A percentile compares a stretch with the other conserved stretches of the same genome.
These are phyloP conservation scores for Ogataea pignaliae DNA, from an alignment of 805 yeast genomes.

Conservation along the genomic window DNA sequence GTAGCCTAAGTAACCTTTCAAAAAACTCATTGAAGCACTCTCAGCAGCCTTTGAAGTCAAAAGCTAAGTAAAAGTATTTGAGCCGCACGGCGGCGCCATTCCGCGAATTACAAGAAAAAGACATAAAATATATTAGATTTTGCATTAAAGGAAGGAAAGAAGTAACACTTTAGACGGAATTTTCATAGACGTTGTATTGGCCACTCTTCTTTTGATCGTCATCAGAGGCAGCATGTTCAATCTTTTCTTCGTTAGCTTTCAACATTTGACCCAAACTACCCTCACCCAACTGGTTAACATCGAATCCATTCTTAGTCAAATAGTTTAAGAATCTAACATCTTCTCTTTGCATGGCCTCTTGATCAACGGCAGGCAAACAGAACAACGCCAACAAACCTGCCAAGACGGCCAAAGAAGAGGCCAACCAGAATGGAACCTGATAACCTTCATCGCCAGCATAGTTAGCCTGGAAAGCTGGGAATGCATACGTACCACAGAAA, in stretches of 20 bases:
- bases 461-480: conserved; percentile 70
- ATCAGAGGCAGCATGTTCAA: neutral
- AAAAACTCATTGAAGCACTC: no score
- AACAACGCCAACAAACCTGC: conserved; percentile 67
- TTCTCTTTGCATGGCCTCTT: conserved; percentile 74
- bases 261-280: conserved; percentile 23
- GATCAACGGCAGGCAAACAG: conserved; percentile 77
- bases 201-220: no score
- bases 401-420: conserved; percentile 70
- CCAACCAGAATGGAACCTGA: conserved; percentile 77
- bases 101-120: no score
- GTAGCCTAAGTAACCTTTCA: no score
- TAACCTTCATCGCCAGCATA: conserved; percentile 60
- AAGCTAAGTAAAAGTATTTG: no score
- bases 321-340: conserved; percentile 68
- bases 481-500: conserved; percentile 82
- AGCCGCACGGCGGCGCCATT: no score
- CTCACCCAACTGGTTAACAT: conserved; percentile 52
- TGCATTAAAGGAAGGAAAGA: no score
- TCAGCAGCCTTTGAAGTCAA: no score
- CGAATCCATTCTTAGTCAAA: conserved; percentile 66
- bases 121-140: no score
- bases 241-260: conserved; percentile 1
- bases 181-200: no score
- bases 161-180: no score